Base-by-base conservation (phyloP, 371 early-diverging fungal species). In the Haplosporangium sp. region DNA sequence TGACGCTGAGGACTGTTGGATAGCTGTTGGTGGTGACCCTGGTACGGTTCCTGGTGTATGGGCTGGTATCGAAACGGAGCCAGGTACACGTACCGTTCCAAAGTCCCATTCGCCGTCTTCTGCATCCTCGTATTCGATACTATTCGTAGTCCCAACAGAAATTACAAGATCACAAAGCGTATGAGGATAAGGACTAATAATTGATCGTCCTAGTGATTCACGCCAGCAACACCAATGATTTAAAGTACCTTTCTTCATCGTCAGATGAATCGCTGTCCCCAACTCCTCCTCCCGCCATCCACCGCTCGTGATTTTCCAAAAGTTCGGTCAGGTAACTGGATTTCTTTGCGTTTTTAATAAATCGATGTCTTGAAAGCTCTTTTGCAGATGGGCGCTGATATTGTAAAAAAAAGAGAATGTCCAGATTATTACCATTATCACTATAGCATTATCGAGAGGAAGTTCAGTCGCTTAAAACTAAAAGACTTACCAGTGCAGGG, bases 351-450 rank as follows among this genome's bases (percentile, higher is more conserved):
- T 76, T 84, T 42, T 89, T 87, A 64, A 99, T 92, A 67, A 99
- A 97, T 62, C 91, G 87, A 84, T 99, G 98, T 77, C 94, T 94
- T 48, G 96, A 86, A 16, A 99, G 83, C 42, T 97, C 96, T 69
- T 92, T 93, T n/a, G 98, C 98, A 0, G 95, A 84, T 0, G 96
- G 95, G 47, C 99, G 86, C 95, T 94, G 73, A 59, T 36, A 43
- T 41, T 14, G 14, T 45, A 42, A n/a, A 55, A 55, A 20, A n/a
- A 55, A 55, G 18, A 56, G 1, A 43, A 50, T 23, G 5, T n/a
- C n/a, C 10, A 37, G n/a, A 40, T 23, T 12, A 29, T 6, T 29
- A 41, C 29, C 29, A 29, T 29, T 29, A 29, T 4, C 29, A 29
- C 4, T 29, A 29, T 29, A 29, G 1, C 29, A 29, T 29, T 29